Evolutionary conservation across 768 basidiomycete genomes (phyloP), one percentile per base, ranked within the genome.

Genomic region (Candolleomyces eurysporus): DNA sequence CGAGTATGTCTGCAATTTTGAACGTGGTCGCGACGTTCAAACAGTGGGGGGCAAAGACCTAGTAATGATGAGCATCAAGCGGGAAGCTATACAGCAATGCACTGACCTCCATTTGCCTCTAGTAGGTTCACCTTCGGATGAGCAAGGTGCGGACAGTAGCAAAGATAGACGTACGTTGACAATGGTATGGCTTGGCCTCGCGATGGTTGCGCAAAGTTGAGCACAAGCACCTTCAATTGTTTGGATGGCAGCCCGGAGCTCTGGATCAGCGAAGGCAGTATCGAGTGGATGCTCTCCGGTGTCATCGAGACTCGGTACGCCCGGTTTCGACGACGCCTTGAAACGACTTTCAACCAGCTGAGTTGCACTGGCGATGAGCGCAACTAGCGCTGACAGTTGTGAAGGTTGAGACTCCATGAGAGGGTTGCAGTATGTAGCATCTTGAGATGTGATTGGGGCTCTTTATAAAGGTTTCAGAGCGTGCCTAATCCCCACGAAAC

Each of bases 1-100:
- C 60, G 22, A 82, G 71, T 21, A 72, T 66, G 60, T 81, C 79
- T 0, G 81, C 68, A 32, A 81, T 69, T 54, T 73, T 73, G 48
- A 74, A 73, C 16, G 71, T 66, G n/a, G 70, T 54, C 1, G 69
- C 77, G 13, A 78, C 73, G 14, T 69, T 69, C 14, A 79, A 57
- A 43, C 73, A 75, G 6, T 73, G 70, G 16, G 73, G 71, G 59
- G 75, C 75, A 39, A 67, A 69, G 40, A 69, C 63, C 73, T 76
- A 42, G 42, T 19, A 30, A 9, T 7, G 2, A 30, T 51, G 5
- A 30, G 49, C 21, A 31, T 21, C 9, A 17, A 14, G 7, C 14
- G 7, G 19, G 1, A 10, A 21, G 49, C 30, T 14, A 30, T 14
- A 51, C 7, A 14, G 5, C 5, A 22, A 14, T 50, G 21, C 52